phyloP scores from a whole-genome alignment of 495 filamentous ascomycete species.

The Astrocystis sublimbata region DNA sequence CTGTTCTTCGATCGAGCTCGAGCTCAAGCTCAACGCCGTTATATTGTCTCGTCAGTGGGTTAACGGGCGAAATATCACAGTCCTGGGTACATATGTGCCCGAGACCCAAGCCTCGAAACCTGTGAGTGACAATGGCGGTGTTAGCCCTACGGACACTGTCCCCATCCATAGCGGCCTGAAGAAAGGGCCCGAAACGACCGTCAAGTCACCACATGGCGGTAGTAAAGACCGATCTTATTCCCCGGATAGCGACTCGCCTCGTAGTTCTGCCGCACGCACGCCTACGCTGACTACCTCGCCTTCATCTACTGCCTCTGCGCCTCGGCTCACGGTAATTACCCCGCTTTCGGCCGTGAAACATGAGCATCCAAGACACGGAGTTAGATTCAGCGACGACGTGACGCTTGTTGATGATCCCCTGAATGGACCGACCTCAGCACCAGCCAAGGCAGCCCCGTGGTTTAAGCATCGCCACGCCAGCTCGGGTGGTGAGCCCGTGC shows the following conservation, averaged over 20 bases:
- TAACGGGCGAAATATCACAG: constrained; percentile 20
- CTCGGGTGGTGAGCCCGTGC: constrained; percentile 20
- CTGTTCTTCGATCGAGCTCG: constrained; percentile 16
- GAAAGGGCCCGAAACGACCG: constrained; percentile 2
- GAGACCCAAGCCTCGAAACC: constrained; percentile 1
- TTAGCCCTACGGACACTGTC: not conserved
- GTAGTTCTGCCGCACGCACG: not conserved
- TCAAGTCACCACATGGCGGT: not conserved
- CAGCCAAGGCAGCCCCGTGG: constrained; percentile 14
- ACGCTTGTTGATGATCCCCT: not conserved
- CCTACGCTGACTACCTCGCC: not conserved
- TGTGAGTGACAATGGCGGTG: not conserved
- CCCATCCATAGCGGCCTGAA: not conserved
- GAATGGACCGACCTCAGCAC: constrained; percentile 20
- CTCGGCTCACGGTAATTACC: not conserved
- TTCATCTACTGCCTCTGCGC: not conserved
- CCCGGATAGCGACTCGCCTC: constrained; percentile 6
- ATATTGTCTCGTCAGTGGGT: not conserved
- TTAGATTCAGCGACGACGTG: constrained; percentile 9
- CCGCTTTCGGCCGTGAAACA: not conserved
- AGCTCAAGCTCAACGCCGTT: not conserved
- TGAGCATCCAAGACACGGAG: constrained; percentile 1
- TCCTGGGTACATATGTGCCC: constrained; percentile 19
- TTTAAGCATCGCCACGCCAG: constrained; percentile 10
- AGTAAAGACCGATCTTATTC: not conserved